Evolutionary conservation across 129 eudicot genomes (phyloP).

Genomic region (Flaveria trinervia): DNA sequence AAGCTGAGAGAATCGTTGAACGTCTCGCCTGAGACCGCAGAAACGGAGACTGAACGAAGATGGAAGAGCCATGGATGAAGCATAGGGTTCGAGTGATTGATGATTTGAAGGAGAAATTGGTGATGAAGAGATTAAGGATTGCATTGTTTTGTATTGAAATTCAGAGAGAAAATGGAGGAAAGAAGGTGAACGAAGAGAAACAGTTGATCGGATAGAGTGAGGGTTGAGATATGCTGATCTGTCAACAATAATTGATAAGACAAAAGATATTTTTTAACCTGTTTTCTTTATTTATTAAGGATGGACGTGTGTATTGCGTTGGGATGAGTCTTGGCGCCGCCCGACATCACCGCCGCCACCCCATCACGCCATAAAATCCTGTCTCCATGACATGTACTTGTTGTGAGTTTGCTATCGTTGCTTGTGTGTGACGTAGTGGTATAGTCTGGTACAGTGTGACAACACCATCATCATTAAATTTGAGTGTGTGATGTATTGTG

Average conservation of each 20-base stretch:
- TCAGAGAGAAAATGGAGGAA: not conserved
- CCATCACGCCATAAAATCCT: no score
- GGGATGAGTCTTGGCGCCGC: no score
- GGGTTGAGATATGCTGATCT: not conserved
- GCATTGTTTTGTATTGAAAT: slow-evolving; percentile 1
- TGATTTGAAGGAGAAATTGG: slow-evolving; percentile 25
- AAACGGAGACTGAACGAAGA: slow-evolving; percentile 39
- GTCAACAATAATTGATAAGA: not conserved
- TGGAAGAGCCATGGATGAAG: slow-evolving; percentile 17
- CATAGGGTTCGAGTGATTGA: slow-evolving; percentile 18
- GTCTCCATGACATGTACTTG: no score
- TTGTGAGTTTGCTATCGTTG: no score
- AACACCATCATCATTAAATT: no score
- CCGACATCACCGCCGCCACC: no score
- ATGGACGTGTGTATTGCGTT: no score
- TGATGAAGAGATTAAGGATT: slow-evolving; percentile 30
- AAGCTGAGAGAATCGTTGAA: slow-evolving; percentile 19
- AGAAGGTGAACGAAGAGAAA: not conserved
- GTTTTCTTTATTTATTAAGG: no score
- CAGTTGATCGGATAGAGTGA: not conserved
- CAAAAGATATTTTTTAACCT: no score
- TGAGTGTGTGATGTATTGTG: no score
- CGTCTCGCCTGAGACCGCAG: slow-evolving; percentile 42
- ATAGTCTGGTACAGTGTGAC: no score
- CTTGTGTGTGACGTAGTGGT: no score